phyloP scores from a whole-genome alignment of 495 filamentous ascomycete species.

The Glutinoglossum americanum region DNA sequence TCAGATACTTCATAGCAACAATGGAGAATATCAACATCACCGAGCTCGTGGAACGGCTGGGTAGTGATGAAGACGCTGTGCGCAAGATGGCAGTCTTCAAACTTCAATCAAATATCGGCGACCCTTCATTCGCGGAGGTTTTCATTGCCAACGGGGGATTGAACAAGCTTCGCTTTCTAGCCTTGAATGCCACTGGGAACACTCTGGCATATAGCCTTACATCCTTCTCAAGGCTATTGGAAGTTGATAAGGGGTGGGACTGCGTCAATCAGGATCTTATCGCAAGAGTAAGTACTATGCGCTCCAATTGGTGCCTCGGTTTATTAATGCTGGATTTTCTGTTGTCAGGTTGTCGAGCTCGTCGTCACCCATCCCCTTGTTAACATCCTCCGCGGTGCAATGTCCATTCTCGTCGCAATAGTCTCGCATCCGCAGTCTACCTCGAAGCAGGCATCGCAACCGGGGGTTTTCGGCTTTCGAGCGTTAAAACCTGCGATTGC shows the following conservation, averaged over 20 bases:
- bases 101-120: conserved; percentile 78
- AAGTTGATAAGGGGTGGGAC: conserved; percentile 97
- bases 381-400: conserved; percentile 88
- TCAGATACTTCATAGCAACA: background rate
- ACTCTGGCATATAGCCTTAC: conserved; percentile 88
- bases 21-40: conserved; percentile 25
- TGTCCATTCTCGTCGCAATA: conserved; percentile 85
- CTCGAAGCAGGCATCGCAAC: conserved; percentile 19
- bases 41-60: conserved; percentile 46
- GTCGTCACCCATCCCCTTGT: conserved; percentile 91
- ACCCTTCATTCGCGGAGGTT: conserved; percentile 88
- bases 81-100: conserved; percentile 99
- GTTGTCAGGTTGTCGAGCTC: conserved; percentile 55
- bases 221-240: conserved; percentile 62
- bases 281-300: conserved; percentile 30
- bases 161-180: conserved; percentile 55
- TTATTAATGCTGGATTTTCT: background rate
- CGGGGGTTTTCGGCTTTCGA: conserved; percentile 55
- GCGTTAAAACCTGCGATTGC: conserved; percentile 84
- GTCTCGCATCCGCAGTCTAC: conserved; percentile 57
- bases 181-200: conserved; percentile 70
- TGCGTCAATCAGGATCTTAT: conserved; percentile 44
- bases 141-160: conserved; percentile 84
- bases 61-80: conserved; percentile 67
- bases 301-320: background rate